Evolutionary conservation across 345 rosid species (phyloP).

Genomic region (Salix udensis): DNA sequence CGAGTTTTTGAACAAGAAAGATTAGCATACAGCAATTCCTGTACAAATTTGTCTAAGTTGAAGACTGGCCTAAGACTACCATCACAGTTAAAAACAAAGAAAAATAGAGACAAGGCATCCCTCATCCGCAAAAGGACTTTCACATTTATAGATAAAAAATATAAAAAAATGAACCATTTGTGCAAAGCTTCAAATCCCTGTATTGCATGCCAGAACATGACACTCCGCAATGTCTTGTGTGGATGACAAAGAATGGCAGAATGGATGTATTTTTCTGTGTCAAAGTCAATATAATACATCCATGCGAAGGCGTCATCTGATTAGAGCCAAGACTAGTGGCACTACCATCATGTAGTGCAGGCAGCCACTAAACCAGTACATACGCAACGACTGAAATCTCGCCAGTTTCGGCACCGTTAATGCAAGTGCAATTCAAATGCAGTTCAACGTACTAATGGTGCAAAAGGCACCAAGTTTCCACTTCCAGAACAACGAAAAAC

Average conservation of each 20-base stretch:
- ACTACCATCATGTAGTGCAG: background rate
- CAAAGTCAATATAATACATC: background rate
- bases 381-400: background rate
- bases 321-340: background rate
- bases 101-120: background rate
- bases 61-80: background rate
- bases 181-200: background rate
- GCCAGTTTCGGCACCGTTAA: background rate
- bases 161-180: background rate
- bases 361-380: background rate
- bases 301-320: background rate
- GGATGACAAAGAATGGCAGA: background rate
- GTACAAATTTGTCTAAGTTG: background rate
- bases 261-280: background rate
- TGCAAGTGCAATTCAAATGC: background rate
- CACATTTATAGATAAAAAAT: background rate
- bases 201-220: background rate
- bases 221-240: background rate
- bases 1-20: too few relatives aligned
- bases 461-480: background rate
- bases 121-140: background rate
- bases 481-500: background rate
- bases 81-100: background rate
- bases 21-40: background rate
- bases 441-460: background rate